Conservation (phyloP, 331 rosid genomes). For the Acacia pycnantha region DNA sequence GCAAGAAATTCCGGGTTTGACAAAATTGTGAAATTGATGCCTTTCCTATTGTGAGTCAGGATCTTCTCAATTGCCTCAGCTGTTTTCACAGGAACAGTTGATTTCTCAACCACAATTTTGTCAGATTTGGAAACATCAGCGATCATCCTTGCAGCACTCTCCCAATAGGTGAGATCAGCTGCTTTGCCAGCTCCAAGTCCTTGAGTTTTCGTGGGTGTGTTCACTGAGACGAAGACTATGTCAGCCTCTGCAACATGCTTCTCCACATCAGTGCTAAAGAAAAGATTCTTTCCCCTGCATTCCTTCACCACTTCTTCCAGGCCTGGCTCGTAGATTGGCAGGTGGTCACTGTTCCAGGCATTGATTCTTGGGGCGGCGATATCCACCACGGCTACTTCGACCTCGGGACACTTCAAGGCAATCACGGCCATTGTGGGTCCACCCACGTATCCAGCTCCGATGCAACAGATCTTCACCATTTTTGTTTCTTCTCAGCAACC, state of each 20-base stretch:
- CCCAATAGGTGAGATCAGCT: constrained; percentile 64
- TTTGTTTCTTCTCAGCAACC: constrained; percentile 26
- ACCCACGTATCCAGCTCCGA: constrained; percentile 76
- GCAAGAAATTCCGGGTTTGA: constrained; percentile 75
- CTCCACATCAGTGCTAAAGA: constrained; percentile 73
- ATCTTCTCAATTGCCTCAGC: constrained; percentile 66
- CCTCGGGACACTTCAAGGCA: constrained; percentile 56
- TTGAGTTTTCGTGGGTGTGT: constrained; percentile 66
- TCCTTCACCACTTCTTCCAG: constrained; percentile 63
- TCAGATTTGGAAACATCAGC: constrained; percentile 60
- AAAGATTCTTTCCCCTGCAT: constrained; percentile 63
- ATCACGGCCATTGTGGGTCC: constrained; percentile 83
- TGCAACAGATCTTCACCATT: constrained; percentile 75
- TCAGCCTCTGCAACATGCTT: constrained; percentile 55
- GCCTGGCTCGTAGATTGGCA: constrained; percentile 70
- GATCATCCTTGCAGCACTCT: constrained; percentile 65
- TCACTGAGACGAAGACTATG: constrained; percentile 59
- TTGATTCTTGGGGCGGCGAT: constrained; percentile 42
- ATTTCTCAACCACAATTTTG: constrained; percentile 65
- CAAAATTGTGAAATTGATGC: constrained; percentile 50
- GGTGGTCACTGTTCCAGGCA: constrained; percentile 61
- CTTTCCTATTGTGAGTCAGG: constrained; percentile 49
- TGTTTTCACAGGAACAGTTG: constrained; percentile 63
- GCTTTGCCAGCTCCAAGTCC: constrained; percentile 65
- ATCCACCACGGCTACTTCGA: constrained; percentile 58